Conservation (phyloP, 768 basidiomycete genomes). For the Russula sp. region DNA sequence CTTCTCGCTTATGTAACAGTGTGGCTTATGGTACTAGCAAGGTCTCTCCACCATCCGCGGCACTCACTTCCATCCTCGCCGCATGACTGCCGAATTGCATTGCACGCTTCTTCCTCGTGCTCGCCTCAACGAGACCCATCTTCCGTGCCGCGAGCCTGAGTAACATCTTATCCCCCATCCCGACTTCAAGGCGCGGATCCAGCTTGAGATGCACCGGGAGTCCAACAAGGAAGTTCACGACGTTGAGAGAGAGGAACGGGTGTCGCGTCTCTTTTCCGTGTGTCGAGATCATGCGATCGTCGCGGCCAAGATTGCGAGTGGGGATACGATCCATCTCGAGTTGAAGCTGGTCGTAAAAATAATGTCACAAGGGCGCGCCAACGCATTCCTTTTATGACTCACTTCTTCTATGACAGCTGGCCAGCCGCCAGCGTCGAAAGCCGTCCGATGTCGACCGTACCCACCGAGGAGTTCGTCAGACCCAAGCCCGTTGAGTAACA, state of each 20-base stretch:
- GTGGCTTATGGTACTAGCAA: neutral
- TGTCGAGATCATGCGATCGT: constrained; percentile 88
- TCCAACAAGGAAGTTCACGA: constrained; percentile 68
- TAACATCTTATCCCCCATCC: constrained; percentile 85
- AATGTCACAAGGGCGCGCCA: neutral
- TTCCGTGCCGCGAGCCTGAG: constrained; percentile 62
- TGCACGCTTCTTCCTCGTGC: constrained; percentile 76
- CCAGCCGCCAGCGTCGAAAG: constrained; percentile 65
- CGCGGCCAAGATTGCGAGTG: constrained; percentile 82
- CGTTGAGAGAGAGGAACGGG: constrained; percentile 77
- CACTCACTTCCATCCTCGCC: constrained; percentile 68
- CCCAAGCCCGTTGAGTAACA: constrained; percentile 85
- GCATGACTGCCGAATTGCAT: constrained; percentile 96
- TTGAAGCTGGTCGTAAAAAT: constrained; percentile 53
- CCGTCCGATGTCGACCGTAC: constrained; percentile 81
- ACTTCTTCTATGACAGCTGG: constrained; percentile 76
- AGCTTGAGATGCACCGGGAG: constrained; percentile 79
- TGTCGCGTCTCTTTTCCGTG: constrained; percentile 90
- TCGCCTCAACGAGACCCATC: constrained; percentile 72
- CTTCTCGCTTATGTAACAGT: neutral
- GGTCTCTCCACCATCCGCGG: constrained; percentile 41
- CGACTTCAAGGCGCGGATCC: constrained; percentile 67
- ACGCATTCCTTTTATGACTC: constrained; percentile 1
- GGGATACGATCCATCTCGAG: constrained; percentile 85
- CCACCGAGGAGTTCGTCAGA: constrained; percentile 95